Evolutionary conservation across 1,284 basidiomycete genomes (phyloP).

Genomic region (Ustilago nuda): DNA sequence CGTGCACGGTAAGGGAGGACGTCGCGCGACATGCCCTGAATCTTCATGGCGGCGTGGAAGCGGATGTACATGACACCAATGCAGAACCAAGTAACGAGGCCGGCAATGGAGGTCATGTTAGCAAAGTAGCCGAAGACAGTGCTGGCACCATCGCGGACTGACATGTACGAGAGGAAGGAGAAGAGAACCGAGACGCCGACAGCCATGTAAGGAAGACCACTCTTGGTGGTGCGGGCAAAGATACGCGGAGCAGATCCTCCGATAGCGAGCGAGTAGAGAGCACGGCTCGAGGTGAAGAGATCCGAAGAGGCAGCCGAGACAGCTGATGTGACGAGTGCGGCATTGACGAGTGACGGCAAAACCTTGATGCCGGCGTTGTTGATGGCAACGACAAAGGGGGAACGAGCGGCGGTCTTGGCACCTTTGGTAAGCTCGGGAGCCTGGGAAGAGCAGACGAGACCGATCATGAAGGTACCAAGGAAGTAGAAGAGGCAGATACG

Average conservation of each 20-base stretch:
- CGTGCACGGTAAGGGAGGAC: conserved; percentile 72
- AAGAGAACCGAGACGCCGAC: conserved; percentile 79
- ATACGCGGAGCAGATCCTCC: conserved; percentile 80
- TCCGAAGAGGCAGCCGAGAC: conserved; percentile 87
- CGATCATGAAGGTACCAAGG: conserved; percentile 71
- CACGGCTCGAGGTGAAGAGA: conserved; percentile 83
- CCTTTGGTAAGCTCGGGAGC: conserved; percentile 51
- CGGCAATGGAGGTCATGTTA: conserved; percentile 77
- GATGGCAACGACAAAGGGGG: conserved; percentile 69
- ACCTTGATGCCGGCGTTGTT: conserved; percentile 69
- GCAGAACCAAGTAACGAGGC: conserved; percentile 85
- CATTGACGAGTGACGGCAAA: conserved; percentile 76
- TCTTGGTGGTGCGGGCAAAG: conserved; percentile 77
- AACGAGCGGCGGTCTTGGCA: conserved; percentile 43
- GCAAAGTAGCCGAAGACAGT: conserved; percentile 75
- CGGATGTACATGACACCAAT: conserved; percentile 81
- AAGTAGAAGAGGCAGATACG: conserved; percentile 66
- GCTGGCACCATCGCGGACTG: conserved; percentile 64
- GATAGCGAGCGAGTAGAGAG: conserved; percentile 78
- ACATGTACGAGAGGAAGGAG: conserved; percentile 77
- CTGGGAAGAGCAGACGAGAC: conserved; percentile 60
- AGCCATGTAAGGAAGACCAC: conserved; percentile 81
- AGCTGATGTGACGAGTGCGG: conserved; percentile 79
- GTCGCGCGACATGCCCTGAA: conserved; percentile 75
- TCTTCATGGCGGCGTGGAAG: conserved; percentile 78